These are phyloP conservation scores for Hanseniaspora pseudoguilliermondii DNA, from an alignment of 805 yeast genomes.

Conservation along the genomic window DNA sequence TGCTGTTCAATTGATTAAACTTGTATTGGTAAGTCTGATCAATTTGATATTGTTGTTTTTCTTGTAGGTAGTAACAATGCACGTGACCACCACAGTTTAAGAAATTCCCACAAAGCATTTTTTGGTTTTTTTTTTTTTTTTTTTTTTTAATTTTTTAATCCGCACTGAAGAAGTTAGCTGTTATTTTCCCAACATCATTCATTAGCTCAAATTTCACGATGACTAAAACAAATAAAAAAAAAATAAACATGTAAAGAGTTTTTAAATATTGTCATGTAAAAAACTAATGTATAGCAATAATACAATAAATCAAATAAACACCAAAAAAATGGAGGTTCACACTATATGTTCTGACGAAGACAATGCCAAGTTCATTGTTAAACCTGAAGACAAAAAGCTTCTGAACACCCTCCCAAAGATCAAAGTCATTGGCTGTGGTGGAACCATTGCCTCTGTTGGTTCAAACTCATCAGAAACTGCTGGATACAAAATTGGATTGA, in stretches of 20 bases:
- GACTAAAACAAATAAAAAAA: not conserved
- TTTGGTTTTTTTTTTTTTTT: no score
- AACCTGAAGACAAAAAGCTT: constrained; percentile 1
- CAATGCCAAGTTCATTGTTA: constrained; percentile 23
- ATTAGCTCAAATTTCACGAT: not conserved
- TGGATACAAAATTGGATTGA: constrained; percentile 41
- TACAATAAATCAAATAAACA: no score
- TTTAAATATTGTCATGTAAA: no score
- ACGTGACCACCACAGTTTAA: no score
- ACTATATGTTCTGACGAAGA: constrained; percentile 27
- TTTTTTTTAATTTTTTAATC: no score
- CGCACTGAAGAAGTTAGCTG: no score
- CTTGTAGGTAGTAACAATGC: no score
- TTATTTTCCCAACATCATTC: no score
- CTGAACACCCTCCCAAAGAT: constrained; percentile 24
- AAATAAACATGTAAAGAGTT: not conserved
- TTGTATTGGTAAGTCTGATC: not conserved
- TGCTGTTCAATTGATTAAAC: not conserved
- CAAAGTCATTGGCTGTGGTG: constrained; percentile 46
- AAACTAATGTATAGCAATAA: no score
- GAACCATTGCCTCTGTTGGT: constrained; percentile 47
- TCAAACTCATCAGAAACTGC: constrained; percentile 37
- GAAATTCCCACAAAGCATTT: no score
- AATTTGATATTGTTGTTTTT: no score
- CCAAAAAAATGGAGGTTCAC: constrained; percentile 20